Conservation (phyloP, 2,329 filamentous ascomycete genomes). For the Venturiaceae sp. region DNA sequence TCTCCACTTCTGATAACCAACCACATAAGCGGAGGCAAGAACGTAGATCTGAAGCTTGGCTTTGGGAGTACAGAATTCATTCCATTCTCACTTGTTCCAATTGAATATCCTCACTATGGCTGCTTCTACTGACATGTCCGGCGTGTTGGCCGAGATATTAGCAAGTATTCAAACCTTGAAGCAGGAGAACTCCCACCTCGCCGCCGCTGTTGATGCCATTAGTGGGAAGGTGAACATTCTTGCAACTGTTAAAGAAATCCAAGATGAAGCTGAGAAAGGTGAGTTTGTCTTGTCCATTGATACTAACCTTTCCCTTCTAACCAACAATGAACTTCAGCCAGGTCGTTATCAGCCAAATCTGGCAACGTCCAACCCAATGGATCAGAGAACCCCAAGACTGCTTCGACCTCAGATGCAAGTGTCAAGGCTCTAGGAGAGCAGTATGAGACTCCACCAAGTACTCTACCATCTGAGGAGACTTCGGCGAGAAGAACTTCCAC, state of each 20-base stretch:
- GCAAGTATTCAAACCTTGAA: constrained; percentile 45
- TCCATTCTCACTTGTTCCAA: not conserved
- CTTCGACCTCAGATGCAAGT: constrained; percentile 17
- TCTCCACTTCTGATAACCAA: not conserved
- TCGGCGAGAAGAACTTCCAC: constrained; percentile 26
- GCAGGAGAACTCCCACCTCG: constrained; percentile 44
- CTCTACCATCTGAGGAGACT: constrained; percentile 12
- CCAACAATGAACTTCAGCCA: not conserved
- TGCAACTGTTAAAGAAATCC: constrained; percentile 47
- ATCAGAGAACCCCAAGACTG: constrained; percentile 10
- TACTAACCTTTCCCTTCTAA: not conserved
- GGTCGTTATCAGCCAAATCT: not conserved
- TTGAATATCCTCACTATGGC: constrained; percentile 1
- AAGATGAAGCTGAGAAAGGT: constrained; percentile 32
- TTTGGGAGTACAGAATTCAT: not conserved
- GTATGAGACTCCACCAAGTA: constrained; percentile 23
- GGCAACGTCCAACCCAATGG: constrained; percentile 1
- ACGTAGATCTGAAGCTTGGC: not conserved
- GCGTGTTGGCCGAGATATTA: constrained; percentile 45
- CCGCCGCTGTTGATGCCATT: constrained; percentile 49
- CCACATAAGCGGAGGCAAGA: not conserved
- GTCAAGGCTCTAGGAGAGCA: constrained; percentile 28
- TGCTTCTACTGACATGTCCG: constrained; percentile 4
- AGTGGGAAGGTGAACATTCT: constrained; percentile 52
- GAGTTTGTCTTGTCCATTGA: not conserved